Percentiles rank a stretch among this genome's conserved stretches.
These are phyloP conservation scores for Claviceps paspali DNA, from an alignment of 2,329 filamentous ascomycete genomes.

Conservation along the genomic window DNA sequence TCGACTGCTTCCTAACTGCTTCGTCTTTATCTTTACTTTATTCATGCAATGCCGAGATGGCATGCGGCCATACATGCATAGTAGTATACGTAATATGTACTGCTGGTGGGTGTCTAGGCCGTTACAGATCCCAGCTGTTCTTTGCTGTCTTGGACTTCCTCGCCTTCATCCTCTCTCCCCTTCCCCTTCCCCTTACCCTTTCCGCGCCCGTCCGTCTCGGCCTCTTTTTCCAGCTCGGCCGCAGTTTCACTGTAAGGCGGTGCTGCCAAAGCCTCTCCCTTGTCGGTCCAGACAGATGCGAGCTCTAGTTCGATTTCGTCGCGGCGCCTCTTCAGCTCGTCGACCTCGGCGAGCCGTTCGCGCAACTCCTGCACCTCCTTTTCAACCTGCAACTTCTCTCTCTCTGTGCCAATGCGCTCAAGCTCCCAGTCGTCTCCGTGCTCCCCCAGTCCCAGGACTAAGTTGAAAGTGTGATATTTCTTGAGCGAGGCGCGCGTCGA, in stretches of 20 bases:
- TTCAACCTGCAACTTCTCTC: constrained; percentile 86
- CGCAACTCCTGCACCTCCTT: constrained; percentile 76
- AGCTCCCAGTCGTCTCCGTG: constrained; percentile 82
- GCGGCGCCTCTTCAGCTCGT: constrained; percentile 64
- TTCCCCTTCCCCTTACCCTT: background rate
- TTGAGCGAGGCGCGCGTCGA: constrained; percentile 89
- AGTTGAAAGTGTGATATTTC: constrained; percentile 86
- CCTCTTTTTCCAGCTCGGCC: constrained; percentile 1
- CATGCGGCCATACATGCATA: background rate
- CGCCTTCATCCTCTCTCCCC: background rate
- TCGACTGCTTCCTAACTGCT: no score
- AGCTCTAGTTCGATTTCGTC: constrained; percentile 76
- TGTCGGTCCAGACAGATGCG: constrained; percentile 43
- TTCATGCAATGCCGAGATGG: no score
- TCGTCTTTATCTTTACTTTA: no score
- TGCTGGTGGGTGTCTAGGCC: background rate
- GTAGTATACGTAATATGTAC: no score
- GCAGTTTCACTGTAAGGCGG: constrained; percentile 24
- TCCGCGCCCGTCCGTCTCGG: background rate
- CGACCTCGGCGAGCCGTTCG: constrained; percentile 65
- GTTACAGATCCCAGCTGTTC: background rate
- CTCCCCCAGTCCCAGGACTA: constrained; percentile 68
- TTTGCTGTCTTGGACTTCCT: background rate
- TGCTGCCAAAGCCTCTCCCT: constrained; percentile 31
- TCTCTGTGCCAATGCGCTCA: constrained; percentile 82